phyloP scores from a whole-genome alignment of 768 basidiomycete genomes.

The Lentinus tigrinus region DNA sequence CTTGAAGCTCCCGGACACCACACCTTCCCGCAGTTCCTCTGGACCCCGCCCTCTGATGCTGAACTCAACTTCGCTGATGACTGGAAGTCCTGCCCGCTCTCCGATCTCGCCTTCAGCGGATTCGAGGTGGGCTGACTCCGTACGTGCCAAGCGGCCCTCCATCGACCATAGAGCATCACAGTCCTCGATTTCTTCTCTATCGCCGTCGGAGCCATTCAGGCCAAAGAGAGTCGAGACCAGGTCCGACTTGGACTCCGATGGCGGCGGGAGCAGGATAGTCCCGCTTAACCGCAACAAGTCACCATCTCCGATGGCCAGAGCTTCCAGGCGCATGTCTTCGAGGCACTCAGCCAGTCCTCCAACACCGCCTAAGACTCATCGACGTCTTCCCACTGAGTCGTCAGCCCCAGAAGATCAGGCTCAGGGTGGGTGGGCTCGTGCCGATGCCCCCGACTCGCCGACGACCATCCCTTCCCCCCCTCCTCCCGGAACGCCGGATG shows the following conservation, averaged over 20 bases:
- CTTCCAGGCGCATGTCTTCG: slow-evolving; percentile 35
- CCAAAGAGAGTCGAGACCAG: slow-evolving; percentile 34
- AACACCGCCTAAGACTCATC: slow-evolving; percentile 14
- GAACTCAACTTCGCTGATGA: slow-evolving; percentile 38
- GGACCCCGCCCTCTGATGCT: slow-evolving; percentile 70
- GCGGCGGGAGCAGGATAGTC: slow-evolving; percentile 50
- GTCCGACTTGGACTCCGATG: slow-evolving; percentile 60
- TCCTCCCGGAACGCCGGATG: slow-evolving; percentile 39
- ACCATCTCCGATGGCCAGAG: slow-evolving; percentile 70
- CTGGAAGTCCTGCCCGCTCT: slow-evolving; percentile 20
- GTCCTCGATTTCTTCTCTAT: slow-evolving; percentile 65
- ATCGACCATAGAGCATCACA: slow-evolving; percentile 50
- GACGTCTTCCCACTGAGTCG: slow-evolving; percentile 19
- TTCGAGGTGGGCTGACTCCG: slow-evolving; percentile 19
- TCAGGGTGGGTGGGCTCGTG: slow-evolving; percentile 31
- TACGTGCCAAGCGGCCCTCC: slow-evolving; percentile 21
- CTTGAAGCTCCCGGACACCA: slow-evolving; percentile 33
- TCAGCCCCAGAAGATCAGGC: slow-evolving; percentile 4
- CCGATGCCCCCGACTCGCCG: slow-evolving; percentile 39
- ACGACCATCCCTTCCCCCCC: slow-evolving; percentile 37
- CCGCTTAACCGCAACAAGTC: slow-evolving; percentile 64
- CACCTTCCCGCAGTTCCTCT: slow-evolving; percentile 26
- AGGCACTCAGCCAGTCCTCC: slow-evolving; percentile 40
- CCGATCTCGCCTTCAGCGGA: slow-evolving; percentile 18
- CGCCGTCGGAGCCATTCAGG: slow-evolving; percentile 50